phyloP scores from a whole-genome alignment of 2,329 filamentous ascomycete species.

The Cytospora paraplurivora region DNA sequence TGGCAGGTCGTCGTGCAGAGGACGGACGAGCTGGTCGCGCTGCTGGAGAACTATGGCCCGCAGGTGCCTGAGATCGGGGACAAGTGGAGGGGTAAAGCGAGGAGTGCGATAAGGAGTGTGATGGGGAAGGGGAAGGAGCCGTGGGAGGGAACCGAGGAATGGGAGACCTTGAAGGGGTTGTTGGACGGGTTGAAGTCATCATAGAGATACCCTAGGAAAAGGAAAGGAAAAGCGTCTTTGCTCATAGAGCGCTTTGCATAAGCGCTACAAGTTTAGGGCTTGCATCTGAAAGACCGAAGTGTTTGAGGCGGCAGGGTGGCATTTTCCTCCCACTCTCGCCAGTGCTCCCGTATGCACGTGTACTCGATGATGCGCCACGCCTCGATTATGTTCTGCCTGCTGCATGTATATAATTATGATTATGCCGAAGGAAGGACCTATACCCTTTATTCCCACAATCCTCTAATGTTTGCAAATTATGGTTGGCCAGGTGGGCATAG shows the following conservation, averaged over 20 bases:
- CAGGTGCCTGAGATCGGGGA: constrained; percentile 68
- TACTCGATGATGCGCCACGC: too few species aligned
- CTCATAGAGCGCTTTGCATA: not conserved
- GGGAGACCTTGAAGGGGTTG: constrained; percentile 60
- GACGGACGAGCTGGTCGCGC: constrained; percentile 79
- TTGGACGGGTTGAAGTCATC: constrained; percentile 55
- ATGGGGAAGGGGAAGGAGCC: constrained; percentile 77
- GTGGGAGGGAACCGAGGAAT: constrained; percentile 78
- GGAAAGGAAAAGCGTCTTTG: not conserved
- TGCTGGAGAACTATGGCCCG: constrained; percentile 77
- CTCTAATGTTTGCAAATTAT: too few species aligned
- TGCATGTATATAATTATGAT: too few species aligned
- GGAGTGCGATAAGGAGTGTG: constrained; percentile 80
- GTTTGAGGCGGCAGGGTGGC: not conserved
- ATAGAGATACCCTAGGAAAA: constrained; percentile 9
- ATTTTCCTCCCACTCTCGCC: too few species aligned
- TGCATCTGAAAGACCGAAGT: too few species aligned
- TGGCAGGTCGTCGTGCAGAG: constrained; percentile 76
- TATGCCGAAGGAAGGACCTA: too few species aligned
- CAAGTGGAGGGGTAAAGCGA: constrained; percentile 86
- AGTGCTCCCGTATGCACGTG: too few species aligned
- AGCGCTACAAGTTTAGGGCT: too few species aligned
- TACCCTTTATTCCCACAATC: too few species aligned
- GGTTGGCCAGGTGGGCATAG: too few species aligned
- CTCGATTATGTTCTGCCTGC: too few species aligned